These are phyloP conservation scores for Hygrophoropsis aurantiaca DNA, from an alignment of 768 basidiomycete species.

Conservation along the genomic window DNA sequence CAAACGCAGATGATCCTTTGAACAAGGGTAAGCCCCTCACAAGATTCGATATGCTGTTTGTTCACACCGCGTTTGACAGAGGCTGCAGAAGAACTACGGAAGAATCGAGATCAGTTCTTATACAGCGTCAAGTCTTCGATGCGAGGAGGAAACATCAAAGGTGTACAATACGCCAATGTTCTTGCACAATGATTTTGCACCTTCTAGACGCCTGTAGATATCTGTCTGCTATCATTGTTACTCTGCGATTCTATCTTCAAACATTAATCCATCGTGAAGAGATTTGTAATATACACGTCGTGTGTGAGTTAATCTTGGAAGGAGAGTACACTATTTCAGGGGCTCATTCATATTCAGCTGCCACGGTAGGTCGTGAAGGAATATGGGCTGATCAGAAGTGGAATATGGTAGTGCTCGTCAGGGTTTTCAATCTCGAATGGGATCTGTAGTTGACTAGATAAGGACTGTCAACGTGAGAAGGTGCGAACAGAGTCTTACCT, in stretches of 20 bases:
- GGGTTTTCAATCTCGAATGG: slow-evolving; percentile 72
- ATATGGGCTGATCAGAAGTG: slow-evolving; percentile 88
- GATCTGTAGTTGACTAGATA: slow-evolving; percentile 52
- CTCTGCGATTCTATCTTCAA: background rate
- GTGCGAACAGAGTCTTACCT: slow-evolving; percentile 45
- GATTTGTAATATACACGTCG: no score
- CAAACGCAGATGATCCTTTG: slow-evolving; percentile 96
- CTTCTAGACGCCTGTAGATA: slow-evolving; percentile 8
- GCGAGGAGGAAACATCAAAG: slow-evolving; percentile 77
- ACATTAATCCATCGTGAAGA: background rate
- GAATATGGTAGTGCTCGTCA: slow-evolving; percentile 86
- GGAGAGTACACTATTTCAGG: no score
- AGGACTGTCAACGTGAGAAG: slow-evolving; percentile 6
- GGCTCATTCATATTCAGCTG: slow-evolving; percentile 47
- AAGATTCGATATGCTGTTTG: background rate
- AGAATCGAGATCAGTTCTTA: slow-evolving; percentile 81
- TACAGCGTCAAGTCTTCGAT: slow-evolving; percentile 86
- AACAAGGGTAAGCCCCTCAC: slow-evolving; percentile 83
- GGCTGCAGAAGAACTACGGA: slow-evolving; percentile 91
- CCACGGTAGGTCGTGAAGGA: slow-evolving; percentile 92
- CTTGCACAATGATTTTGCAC: slow-evolving; percentile 38
- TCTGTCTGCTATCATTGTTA: background rate
- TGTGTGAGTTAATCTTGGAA: no score
- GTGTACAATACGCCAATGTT: slow-evolving; percentile 80
- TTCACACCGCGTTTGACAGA: slow-evolving; percentile 50